phyloP scores from a whole-genome alignment of 257 asterid species.

The Gynochthodes officinalis region DNA sequence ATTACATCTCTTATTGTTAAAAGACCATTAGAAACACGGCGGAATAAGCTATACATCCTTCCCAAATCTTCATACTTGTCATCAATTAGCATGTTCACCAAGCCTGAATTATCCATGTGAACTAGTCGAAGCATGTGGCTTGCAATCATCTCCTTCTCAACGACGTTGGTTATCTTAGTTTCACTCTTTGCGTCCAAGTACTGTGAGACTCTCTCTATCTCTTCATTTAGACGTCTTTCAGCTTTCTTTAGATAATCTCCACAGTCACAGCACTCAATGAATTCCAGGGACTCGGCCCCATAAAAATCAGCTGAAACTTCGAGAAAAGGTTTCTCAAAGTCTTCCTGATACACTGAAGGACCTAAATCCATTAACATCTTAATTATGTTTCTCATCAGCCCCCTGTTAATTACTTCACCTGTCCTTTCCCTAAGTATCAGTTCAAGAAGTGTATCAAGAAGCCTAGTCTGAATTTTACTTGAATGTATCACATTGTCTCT shows the following conservation, averaged over 20 bases:
- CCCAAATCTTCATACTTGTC: conserved; percentile 77
- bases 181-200: conserved; percentile 77
- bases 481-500: conserved; percentile 76
- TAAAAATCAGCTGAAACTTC: conserved; percentile 83
- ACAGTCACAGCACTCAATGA: conserved; percentile 81
- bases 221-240: conserved; percentile 78
- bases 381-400: conserved; percentile 75
- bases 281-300: conserved; percentile 78
- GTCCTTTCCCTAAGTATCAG: conserved; percentile 61
- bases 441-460: conserved; percentile 69
- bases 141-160: conserved; percentile 86
- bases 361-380: conserved; percentile 90
- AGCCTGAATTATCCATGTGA: conserved; percentile 87
- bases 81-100: conserved; percentile 77
- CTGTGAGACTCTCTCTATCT: conserved; percentile 80
- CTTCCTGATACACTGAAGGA: conserved; percentile 72
- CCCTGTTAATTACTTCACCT: conserved; percentile 84
- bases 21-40: conserved; percentile 66
- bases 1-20: conserved; percentile 66
- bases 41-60: conserved; percentile 77
- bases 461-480: conserved; percentile 61
- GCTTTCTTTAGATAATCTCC: conserved; percentile 83
- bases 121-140: conserved; percentile 81
- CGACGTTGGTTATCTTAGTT: conserved; percentile 62
- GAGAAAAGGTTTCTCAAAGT: conserved; percentile 81